Evolutionary conservation across 2,329 filamentous ascomycete species (phyloP).

Genomic region (Lasiodiplodia gonubiensis): DNA sequence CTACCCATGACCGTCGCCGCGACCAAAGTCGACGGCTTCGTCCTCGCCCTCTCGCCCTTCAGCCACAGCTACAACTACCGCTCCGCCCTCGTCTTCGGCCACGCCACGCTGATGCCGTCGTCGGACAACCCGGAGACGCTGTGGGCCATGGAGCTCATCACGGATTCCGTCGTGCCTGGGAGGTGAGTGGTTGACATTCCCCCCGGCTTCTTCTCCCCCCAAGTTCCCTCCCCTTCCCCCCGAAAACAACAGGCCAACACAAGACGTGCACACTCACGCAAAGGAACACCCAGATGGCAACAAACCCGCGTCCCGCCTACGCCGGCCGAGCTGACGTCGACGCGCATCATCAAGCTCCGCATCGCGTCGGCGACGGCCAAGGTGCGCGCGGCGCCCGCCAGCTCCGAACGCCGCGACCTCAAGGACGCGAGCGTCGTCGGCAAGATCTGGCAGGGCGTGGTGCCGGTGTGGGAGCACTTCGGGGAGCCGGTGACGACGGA

Average conservation of each 20-base stretch:
- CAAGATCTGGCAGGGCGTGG: conserved; percentile 65
- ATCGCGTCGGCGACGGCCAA: conserved; percentile 78
- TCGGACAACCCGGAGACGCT: conserved; percentile 39
- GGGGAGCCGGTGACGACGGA: conserved; percentile 64
- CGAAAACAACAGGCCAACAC: no score
- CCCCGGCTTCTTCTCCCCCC: not conserved
- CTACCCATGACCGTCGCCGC: conserved; percentile 76
- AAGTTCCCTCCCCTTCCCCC: no score
- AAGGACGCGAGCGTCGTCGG: conserved; percentile 55
- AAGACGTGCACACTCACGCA: not conserved
- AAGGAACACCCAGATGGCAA: conserved; percentile 56
- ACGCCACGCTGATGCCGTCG: conserved; percentile 65
- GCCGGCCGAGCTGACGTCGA: conserved; percentile 74
- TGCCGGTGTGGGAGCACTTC: conserved; percentile 67
- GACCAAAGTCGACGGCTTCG: conserved; percentile 77
- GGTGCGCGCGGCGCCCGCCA: conserved; percentile 68
- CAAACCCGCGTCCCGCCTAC: conserved; percentile 73
- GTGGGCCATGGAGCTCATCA: conserved; percentile 80
- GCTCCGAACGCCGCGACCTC: conserved; percentile 64
- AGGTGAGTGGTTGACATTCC: conserved; percentile 44
- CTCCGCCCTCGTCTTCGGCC: conserved; percentile 77
- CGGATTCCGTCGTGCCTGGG: conserved; percentile 70
- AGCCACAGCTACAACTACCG: conserved; percentile 88
- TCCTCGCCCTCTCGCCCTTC: conserved; percentile 79
- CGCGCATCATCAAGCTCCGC: conserved; percentile 71